These are phyloP conservation scores for Blastocystis sp. DNA, from an alignment of 352 stramenopile species.

Conservation along the genomic window DNA sequence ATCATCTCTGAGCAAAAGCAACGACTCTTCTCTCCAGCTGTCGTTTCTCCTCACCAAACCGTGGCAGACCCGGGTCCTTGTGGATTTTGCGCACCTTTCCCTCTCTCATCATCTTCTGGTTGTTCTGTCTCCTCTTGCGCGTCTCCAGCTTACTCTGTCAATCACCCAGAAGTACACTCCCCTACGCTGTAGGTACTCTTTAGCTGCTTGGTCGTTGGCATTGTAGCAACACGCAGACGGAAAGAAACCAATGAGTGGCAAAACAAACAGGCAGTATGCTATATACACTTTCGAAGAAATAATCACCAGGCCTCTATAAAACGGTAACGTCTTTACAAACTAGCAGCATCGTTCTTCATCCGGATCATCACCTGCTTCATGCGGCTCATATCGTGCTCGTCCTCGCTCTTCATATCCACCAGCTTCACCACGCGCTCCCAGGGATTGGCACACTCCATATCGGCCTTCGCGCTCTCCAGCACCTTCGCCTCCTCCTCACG, in stretches of 20 bases:
- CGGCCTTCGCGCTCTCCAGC: constrained; percentile 59
- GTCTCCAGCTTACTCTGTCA: constrained; percentile 6
- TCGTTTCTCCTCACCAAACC: constrained; percentile 23
- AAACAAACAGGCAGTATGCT: neutral
- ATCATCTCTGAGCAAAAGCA: neutral
- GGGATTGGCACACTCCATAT: constrained; percentile 60
- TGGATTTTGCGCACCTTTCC: constrained; percentile 10
- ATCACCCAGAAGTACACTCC: neutral
- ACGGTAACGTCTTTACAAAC: constrained; percentile 20
- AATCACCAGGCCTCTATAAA: neutral
- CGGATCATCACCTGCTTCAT: constrained; percentile 71
- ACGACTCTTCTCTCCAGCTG: neutral
- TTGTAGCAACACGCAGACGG: neutral
- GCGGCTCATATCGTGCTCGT: constrained; percentile 49
- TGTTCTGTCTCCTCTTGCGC: neutral
- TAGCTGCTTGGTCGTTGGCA: constrained; percentile 26
- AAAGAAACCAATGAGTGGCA: too few relatives aligned
- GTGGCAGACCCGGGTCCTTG: constrained; percentile 17
- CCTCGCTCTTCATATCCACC: constrained; percentile 68
- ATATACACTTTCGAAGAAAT: neutral
- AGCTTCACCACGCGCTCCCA: constrained; percentile 71
- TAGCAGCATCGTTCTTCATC: constrained; percentile 70
- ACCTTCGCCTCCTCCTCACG: constrained; percentile 67
- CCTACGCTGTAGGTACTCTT: neutral
- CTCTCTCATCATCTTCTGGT: neutral